Percentiles rank a stretch among this genome's conserved stretches.
Conservation (phyloP, 352 stramenopile genomes). For the Phytophthora rubi region DNA sequence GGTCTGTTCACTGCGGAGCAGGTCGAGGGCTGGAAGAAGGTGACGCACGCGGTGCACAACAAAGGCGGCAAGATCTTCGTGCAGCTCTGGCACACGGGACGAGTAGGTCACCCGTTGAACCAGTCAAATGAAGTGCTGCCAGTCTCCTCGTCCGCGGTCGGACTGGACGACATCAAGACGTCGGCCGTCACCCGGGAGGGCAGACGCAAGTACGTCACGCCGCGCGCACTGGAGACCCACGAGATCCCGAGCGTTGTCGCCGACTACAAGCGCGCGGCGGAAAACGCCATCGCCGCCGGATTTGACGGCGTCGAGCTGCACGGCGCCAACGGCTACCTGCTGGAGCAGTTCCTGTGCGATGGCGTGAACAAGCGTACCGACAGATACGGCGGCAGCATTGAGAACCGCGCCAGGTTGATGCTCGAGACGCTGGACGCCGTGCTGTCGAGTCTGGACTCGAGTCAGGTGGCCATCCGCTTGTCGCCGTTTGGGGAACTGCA, state of each 20-base stretch:
- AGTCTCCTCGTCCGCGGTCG: constrained; percentile 51
- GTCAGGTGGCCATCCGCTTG: constrained; percentile 48
- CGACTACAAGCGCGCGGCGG: constrained; percentile 30
- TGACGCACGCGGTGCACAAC: constrained; percentile 70
- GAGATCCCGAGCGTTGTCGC: constrained; percentile 61
- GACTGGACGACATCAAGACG: constrained; percentile 35
- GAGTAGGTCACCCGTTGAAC: constrained; percentile 62
- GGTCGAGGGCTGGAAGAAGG: constrained; percentile 56
- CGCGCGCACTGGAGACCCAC: constrained; percentile 63
- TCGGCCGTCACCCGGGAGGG: constrained; percentile 45
- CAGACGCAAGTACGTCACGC: constrained; percentile 51
- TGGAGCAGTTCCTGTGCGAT: constrained; percentile 44
- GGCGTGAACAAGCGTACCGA: constrained; percentile 38
- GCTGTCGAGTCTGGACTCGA: constrained; percentile 39
- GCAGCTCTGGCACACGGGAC: constrained; percentile 89
- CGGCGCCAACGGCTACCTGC: constrained; percentile 37
- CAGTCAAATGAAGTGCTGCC: constrained; percentile 53
- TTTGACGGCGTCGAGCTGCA: constrained; percentile 43
- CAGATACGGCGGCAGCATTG: constrained; percentile 67
- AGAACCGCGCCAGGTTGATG: constrained; percentile 79
- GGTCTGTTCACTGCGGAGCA: constrained; percentile 56
- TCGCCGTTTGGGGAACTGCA: constrained; percentile 44
- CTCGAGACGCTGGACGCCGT: constrained; percentile 68
- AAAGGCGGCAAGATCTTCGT: constrained; percentile 80
- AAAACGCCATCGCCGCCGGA: constrained; percentile 28